A percentile compares a stretch with the other conserved stretches of the same genome.
Evolutionary conservation across 2,329 filamentous ascomycete species (phyloP).

Genomic region (Penicillium rolfsii): DNA sequence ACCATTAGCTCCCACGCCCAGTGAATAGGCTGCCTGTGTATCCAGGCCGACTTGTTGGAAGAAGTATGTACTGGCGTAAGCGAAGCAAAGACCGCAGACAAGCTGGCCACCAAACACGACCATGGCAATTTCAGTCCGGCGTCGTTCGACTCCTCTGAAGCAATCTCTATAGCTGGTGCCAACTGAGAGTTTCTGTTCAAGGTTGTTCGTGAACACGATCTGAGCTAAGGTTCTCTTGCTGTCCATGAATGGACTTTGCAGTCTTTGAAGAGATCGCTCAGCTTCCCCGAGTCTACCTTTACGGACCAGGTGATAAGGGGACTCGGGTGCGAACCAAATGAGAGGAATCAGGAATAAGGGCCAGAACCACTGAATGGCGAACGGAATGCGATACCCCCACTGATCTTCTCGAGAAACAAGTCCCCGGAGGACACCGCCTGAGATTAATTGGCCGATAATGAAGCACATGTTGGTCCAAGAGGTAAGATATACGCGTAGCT

Average conservation of each 20-base stretch:
- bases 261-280: neutral
- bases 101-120: slow-evolving; percentile 39
- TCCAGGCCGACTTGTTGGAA: slow-evolving; percentile 41
- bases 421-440: slow-evolving; percentile 38
- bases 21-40: neutral
- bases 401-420: slow-evolving; percentile 29
- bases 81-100: slow-evolving; percentile 32
- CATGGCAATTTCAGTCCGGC: slow-evolving; percentile 45
- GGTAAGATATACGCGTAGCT: slow-evolving; percentile 37
- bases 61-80: slow-evolving; percentile 30
- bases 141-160: slow-evolving; percentile 32
- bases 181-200: slow-evolving; percentile 32
- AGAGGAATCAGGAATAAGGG: slow-evolving; percentile 18
- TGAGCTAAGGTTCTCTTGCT: neutral
- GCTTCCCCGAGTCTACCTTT: slow-evolving; percentile 33
- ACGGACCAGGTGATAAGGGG: slow-evolving; percentile 15
- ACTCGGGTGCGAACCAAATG: slow-evolving; percentile 36
- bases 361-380: slow-evolving; percentile 39
- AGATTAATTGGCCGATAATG: slow-evolving; percentile 47
- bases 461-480: slow-evolving; percentile 47
- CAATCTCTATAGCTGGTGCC: slow-evolving; percentile 29
- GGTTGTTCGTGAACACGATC: slow-evolving; percentile 35
- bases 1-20: neutral
- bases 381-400: slow-evolving; percentile 39
- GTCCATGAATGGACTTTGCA: neutral